Evolutionary conservation across 805 yeast species (phyloP).

Genomic region (Schwanniomyces polymorphus): DNA sequence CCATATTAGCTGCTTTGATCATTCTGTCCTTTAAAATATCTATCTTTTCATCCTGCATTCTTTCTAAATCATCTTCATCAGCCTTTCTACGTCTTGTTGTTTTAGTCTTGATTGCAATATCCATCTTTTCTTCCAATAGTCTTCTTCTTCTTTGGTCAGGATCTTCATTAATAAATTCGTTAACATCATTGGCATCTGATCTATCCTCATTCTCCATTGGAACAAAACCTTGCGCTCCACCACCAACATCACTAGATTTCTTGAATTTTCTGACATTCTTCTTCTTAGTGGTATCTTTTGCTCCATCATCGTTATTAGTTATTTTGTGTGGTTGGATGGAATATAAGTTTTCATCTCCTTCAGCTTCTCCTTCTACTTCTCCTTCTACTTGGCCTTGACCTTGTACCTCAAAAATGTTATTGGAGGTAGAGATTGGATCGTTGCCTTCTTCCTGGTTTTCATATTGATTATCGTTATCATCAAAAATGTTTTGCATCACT

Average conservation of each 20-base stretch:
- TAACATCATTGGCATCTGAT: conserved; percentile 2
- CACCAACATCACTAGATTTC: neutral
- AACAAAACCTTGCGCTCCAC: conserved; percentile 12
- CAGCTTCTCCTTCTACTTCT: conserved; percentile 9
- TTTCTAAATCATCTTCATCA: conserved; percentile 92
- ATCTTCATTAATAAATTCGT: conserved; percentile 28
- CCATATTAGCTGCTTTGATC: conserved; percentile 84
- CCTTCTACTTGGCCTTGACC: neutral
- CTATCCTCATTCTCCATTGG: conserved; percentile 4
- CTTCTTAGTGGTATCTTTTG: conserved; percentile 20
- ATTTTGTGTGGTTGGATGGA: conserved; percentile 23
- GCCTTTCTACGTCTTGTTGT: conserved; percentile 63
- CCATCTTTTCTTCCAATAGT: conserved; percentile 78
- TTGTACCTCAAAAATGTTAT: neutral
- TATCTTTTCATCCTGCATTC: conserved; percentile 90
- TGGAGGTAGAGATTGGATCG: neutral
- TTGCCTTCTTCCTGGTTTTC: neutral
- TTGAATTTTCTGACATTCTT: conserved; percentile 25
- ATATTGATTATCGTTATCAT: neutral
- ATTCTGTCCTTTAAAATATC: conserved; percentile 79
- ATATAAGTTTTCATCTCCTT: conserved; percentile 20
- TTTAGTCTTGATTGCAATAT: conserved; percentile 66
- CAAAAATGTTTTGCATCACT: neutral
- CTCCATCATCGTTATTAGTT: conserved; percentile 4
- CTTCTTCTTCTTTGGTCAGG: conserved; percentile 56